These are phyloP conservation scores for Uronychia setigera DNA, from an alignment of 73 alveolate species.

Conservation along the genomic window DNA sequence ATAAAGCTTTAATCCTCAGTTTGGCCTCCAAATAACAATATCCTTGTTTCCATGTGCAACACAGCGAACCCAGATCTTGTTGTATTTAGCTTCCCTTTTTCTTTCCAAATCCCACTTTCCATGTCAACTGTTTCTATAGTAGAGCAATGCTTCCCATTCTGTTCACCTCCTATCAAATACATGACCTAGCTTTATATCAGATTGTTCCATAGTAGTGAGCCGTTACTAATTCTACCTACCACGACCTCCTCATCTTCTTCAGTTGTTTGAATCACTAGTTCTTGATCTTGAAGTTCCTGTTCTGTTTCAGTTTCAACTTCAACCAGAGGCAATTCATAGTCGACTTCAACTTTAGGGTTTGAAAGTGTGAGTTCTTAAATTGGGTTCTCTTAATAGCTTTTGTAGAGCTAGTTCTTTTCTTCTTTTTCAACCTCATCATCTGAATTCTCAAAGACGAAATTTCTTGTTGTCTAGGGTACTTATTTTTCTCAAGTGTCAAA, in stretches of 20 bases:
- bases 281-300: too few relatives aligned
- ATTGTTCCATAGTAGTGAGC: neutral
- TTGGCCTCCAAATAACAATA: neutral
- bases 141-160: neutral
- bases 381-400: too few relatives aligned
- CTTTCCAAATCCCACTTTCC: neutral
- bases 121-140: neutral
- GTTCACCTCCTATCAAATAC: neutral
- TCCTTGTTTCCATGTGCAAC: neutral
- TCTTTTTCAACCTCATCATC: neutral
- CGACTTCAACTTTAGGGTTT: too few relatives aligned
- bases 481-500: neutral
- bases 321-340: too few relatives aligned
- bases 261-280: neutral
- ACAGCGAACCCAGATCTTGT: neutral
- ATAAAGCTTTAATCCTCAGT: neutral
- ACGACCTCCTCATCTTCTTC: neutral
- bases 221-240: neutral
- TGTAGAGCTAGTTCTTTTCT: too few relatives aligned
- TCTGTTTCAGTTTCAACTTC: neutral
- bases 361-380: too few relatives aligned
- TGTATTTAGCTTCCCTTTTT: neutral
- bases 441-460: neutral
- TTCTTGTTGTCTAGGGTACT: neutral
- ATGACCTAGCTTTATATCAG: neutral